A percentile compares a stretch with the other conserved stretches of the same genome.
Conservation (phyloP, 345 rosid species). For the Crucihimalaya himalaica region DNA sequence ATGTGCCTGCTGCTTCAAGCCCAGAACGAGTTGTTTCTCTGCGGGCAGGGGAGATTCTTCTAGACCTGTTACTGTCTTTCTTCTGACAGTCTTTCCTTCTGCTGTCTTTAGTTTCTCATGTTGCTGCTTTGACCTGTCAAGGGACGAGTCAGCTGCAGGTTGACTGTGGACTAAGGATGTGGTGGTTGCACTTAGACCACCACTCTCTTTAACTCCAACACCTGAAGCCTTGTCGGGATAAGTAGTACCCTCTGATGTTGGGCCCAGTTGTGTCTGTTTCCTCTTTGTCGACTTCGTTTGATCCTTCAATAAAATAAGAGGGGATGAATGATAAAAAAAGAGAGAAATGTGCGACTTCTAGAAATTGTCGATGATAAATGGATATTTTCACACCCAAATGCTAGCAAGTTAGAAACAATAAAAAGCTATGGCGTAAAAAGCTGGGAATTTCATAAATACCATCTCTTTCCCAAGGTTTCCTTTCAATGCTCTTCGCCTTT, state of each 20-base stretch:
- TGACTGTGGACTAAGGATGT: conserved; percentile 47
- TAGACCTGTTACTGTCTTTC: conserved; percentile 55
- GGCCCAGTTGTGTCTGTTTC: conserved; percentile 53
- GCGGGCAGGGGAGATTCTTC: conserved; percentile 45
- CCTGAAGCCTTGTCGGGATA: conserved; percentile 47
- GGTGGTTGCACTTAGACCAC: conserved; percentile 42
- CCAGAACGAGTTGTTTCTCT: conserved; percentile 36
- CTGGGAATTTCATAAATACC: conserved; percentile 16
- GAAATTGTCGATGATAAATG: conserved; percentile 4
- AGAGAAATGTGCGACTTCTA: conserved; percentile 9
- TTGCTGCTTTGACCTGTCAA: conserved; percentile 50
- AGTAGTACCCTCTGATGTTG: conserved; percentile 47
- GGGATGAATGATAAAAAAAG: not conserved
- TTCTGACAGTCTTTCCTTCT: conserved; percentile 53
- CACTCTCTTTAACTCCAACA: conserved; percentile 43
- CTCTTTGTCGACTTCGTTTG: conserved; percentile 55
- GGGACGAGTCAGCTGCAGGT: conserved; percentile 37
- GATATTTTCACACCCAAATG: not conserved
- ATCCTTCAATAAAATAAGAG: conserved; percentile 43
- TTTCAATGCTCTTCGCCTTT: conserved; percentile 44
- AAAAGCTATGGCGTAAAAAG: not conserved
- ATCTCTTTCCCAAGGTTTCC: conserved; percentile 29
- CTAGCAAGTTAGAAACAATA: not conserved
- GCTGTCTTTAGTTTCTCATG: conserved; percentile 60
- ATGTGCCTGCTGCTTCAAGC: conserved; percentile 18